Conservation (phyloP, 75 land plant species). For the Gnetum montanum region DNA sequence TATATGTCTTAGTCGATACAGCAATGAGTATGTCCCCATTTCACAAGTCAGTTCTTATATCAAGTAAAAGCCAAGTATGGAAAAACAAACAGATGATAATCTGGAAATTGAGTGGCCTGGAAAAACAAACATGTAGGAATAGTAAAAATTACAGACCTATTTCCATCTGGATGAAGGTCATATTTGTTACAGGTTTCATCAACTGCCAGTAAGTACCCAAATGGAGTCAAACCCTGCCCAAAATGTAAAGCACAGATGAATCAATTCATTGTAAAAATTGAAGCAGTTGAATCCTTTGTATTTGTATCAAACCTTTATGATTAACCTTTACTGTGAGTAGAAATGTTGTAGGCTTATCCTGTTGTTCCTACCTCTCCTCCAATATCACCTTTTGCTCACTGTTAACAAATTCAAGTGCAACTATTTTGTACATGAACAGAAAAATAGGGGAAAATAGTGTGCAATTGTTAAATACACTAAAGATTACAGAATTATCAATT, state of each 20-base stretch:
- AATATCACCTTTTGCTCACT: constrained; percentile 78
- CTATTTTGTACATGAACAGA: too few species aligned
- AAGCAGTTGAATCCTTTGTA: background rate
- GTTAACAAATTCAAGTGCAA: too few species aligned
- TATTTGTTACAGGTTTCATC: constrained; percentile 51
- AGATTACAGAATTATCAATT: too few species aligned
- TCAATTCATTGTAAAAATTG: too few species aligned
- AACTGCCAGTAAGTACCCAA: constrained; percentile 75
- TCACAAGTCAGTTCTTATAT: too few species aligned
- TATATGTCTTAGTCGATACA: too few species aligned
- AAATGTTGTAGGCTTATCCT: constrained; percentile 18
- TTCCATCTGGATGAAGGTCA: constrained; percentile 96
- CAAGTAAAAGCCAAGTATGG: background rate
- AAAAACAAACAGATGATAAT: background rate
- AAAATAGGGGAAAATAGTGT: too few species aligned
- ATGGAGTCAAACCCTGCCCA: constrained; percentile 69
- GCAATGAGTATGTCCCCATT: too few species aligned
- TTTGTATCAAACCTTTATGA: background rate
- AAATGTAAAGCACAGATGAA: background rate
- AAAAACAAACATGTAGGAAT: too few species aligned
- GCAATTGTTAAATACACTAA: too few species aligned
- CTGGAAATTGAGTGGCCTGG: background rate
- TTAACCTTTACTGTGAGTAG: constrained; percentile 64
- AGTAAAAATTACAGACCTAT: constrained; percentile 44
- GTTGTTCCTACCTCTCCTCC: constrained; percentile 45